Evolutionary conservation across 2,329 filamentous ascomycete genomes (phyloP).

Genomic region (Pseudonectria buxi): DNA sequence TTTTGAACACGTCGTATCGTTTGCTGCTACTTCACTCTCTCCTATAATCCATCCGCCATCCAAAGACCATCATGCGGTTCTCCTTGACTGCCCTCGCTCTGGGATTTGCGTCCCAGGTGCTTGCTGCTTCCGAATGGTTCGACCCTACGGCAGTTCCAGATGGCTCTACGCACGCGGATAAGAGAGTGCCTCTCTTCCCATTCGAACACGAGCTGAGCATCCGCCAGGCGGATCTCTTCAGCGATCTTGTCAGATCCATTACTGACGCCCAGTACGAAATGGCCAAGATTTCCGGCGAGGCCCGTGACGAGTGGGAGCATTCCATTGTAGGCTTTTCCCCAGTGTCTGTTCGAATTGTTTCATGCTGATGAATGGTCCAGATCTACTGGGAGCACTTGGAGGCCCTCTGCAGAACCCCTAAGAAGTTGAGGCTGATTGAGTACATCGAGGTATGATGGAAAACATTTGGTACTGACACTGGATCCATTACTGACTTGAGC

Average conservation of each 20-base stretch:
- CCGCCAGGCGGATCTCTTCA: neutral
- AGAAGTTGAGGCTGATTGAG: neutral
- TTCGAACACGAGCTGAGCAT: too few relatives aligned
- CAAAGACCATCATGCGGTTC: neutral
- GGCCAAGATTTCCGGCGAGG: neutral
- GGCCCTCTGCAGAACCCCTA: neutral
- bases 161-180: too few relatives aligned
- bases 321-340: neutral
- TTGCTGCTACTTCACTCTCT: neutral
- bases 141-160: too few relatives aligned
- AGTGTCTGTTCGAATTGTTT: neutral
- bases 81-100: neutral
- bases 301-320: neutral
- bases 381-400: neutral
- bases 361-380: neutral
- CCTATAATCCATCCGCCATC: neutral
- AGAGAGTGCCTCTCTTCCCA: too few relatives aligned
- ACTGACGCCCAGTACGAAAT: neutral
- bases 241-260: conserved; percentile 1
- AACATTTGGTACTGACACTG: neutral
- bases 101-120: neutral
- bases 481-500: too few relatives aligned
- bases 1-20: neutral
- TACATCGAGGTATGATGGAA: conserved; percentile 1
- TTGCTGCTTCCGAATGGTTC: neutral